Percentiles rank a stretch among this genome's conserved stretches.
Conservation (phyloP, 495 filamentous ascomycete genomes). For the Talaromyces liani region DNA sequence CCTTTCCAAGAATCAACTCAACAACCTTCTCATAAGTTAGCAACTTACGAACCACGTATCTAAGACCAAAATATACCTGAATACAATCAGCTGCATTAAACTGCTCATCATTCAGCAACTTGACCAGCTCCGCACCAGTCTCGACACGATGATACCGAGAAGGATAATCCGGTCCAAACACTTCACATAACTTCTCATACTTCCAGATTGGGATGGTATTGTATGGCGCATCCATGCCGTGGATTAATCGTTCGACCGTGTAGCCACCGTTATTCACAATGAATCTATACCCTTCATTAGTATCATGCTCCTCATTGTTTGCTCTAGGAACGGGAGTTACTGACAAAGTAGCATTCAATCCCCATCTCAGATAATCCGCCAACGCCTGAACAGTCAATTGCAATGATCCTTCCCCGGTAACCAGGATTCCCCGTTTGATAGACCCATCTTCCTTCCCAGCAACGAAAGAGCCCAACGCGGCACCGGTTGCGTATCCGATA, state of each 20-base stretch:
- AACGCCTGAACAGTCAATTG: constrained; percentile 76
- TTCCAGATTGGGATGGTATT: constrained; percentile 33
- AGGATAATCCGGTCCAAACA: neutral
- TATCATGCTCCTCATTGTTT: constrained; percentile 45
- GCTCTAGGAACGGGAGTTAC: constrained; percentile 32
- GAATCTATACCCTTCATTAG: constrained; percentile 17
- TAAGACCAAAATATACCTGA: neutral
- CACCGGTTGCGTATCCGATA: constrained; percentile 41
- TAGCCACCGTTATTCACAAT: constrained; percentile 46
- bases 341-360: constrained; percentile 7
- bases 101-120: neutral
- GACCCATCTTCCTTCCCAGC: constrained; percentile 19
- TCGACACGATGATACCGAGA: neutral
- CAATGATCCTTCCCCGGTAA: constrained; percentile 77
- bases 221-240: constrained; percentile 38
- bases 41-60: neutral
- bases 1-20: neutral
- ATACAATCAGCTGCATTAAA: constrained; percentile 3
- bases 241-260: constrained; percentile 44
- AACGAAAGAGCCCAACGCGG: constrained; percentile 40
- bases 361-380: constrained; percentile 63
- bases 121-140: constrained; percentile 2
- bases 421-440: constrained; percentile 47
- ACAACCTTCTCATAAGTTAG: neutral
- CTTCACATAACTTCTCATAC: neutral